Base-by-base conservation (phyloP, 2,329 filamentous ascomycete genomes). In the Hymenoscyphus repandus region DNA sequence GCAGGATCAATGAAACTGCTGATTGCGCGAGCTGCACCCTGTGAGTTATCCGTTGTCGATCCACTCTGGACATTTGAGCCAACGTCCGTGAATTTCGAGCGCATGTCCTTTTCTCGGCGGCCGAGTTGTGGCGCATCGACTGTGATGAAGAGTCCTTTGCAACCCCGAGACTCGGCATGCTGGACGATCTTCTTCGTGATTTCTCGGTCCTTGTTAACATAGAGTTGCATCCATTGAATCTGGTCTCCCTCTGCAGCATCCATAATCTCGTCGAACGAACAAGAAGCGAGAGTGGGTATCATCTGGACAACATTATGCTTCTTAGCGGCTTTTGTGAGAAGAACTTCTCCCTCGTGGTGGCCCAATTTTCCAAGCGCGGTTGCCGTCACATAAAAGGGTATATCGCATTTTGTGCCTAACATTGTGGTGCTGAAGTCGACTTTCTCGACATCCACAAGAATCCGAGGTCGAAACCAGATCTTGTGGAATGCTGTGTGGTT, bases 401-500 rank as follows among this genome's bases (percentile, higher is more conserved):
- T 87, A 56, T 85, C 81, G 56, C 83, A 82, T 66, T 88, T 90
- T 33, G 85, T 85, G 58, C 91, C 92, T 15, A 99, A 85, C 92
- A 99, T 97, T 1, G 87, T 96, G 20, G 91, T 97, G 33, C 82
- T 83, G 66, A 88, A 83, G 68, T 96, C 89, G 54, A 99, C 80
- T 18, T 88, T 79, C 67, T 91, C 88, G 33, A 99, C 93, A 64
- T 99, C 86, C 47, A 95, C 82, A 50, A 99, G 83, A 50, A 99
- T 75, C 57, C 84, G 85, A 3, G 93, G 93, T 18, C 93, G 83
- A 75, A 99, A 97, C 92, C 93, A 87, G 70, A 97, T 95, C 68
- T 95, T 91, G 74, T 99, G 93, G 74, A 90, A 99, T 41, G 93
- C 93, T 41, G 80, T 82, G 73, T 96, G 92, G 72, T 99, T 99